phyloP scores from a whole-genome alignment of 768 basidiomycete species.

The Grammothele lineata region DNA sequence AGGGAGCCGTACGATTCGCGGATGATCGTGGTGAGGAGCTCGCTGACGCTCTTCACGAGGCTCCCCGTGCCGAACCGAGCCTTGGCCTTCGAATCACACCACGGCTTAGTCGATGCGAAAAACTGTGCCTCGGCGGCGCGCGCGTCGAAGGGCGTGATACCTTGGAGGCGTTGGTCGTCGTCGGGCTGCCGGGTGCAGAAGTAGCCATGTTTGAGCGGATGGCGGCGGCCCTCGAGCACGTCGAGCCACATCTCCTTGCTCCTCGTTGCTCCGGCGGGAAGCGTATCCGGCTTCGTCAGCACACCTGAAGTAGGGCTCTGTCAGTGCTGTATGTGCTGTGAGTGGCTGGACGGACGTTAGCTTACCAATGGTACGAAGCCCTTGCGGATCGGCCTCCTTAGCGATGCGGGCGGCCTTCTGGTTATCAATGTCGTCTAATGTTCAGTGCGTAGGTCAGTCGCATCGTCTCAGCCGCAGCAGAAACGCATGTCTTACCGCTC shows the following conservation, averaged over 20 bases:
- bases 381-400: conserved; percentile 39
- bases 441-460: background rate
- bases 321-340: background rate
- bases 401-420: conserved; percentile 51
- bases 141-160: conserved; percentile 35
- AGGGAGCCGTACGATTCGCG: conserved; percentile 8
- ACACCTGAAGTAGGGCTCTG: too few species aligned
- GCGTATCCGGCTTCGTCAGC: conserved; percentile 51
- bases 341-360: background rate
- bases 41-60: conserved; percentile 50
- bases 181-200: conserved; percentile 66
- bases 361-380: conserved; percentile 49
- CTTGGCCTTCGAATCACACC: conserved; percentile 38
- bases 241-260: conserved; percentile 38
- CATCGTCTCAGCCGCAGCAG: background rate
- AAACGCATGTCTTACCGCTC: conserved; percentile 42
- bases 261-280: conserved; percentile 34
- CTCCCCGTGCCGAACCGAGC: conserved; percentile 52
- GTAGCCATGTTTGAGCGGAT: conserved; percentile 45
- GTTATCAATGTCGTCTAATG: conserved; percentile 54
- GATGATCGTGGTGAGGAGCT: conserved; percentile 37
- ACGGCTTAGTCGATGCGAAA: conserved; percentile 49
- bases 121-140: conserved; percentile 39
- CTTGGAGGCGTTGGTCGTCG: conserved; percentile 45
- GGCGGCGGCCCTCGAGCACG: conserved; percentile 45